phyloP scores from a whole-genome alignment of 2,329 filamentous ascomycete species.

The Pseudocercospora ulei region DNA sequence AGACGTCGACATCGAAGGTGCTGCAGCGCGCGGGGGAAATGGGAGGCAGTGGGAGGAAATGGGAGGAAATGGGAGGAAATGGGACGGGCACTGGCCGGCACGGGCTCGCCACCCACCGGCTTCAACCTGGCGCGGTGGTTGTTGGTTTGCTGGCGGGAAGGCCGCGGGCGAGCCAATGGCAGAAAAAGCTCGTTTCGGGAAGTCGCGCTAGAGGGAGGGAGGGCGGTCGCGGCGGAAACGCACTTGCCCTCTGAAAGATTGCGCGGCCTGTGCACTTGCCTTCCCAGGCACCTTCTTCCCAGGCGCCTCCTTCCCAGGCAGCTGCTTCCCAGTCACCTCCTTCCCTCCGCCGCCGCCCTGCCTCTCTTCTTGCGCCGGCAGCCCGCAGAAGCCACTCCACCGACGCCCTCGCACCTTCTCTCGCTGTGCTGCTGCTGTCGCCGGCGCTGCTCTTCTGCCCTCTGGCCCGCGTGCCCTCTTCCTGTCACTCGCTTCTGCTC shows the following conservation, averaged over 20 bases:
- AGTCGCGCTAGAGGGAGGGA: constrained; percentile 2
- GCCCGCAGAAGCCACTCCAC: constrained; percentile 5
- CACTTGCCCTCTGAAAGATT: constrained; percentile 1
- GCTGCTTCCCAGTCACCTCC: constrained; percentile 12
- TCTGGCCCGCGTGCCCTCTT: constrained; percentile 11
- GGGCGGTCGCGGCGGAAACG: not conserved
- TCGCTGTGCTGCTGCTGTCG: constrained; percentile 12
- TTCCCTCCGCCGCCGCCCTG: constrained; percentile 11
- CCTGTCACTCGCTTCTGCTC: constrained; percentile 7
- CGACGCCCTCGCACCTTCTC: constrained; percentile 15
- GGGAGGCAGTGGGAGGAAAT: too few relatives aligned
- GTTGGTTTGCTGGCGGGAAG: not conserved
- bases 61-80: too few relatives aligned
- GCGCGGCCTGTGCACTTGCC: constrained; percentile 1
- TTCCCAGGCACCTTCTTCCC: constrained; percentile 11
- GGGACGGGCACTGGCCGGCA: constrained; percentile 14
- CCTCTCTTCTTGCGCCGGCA: constrained; percentile 7
- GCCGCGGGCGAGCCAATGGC: not conserved
- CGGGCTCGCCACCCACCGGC: constrained; percentile 7
- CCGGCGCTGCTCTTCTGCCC: constrained; percentile 9
- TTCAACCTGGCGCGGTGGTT: constrained; percentile 2
- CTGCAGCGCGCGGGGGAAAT: too few relatives aligned
- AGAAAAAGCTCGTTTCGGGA: constrained; percentile 2
- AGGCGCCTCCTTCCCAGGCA: constrained; percentile 11
- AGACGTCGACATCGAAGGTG: too few relatives aligned